Base-by-base conservation (phyloP, 2,329 filamentous ascomycete genomes). In the Xylariales sp. region DNA sequence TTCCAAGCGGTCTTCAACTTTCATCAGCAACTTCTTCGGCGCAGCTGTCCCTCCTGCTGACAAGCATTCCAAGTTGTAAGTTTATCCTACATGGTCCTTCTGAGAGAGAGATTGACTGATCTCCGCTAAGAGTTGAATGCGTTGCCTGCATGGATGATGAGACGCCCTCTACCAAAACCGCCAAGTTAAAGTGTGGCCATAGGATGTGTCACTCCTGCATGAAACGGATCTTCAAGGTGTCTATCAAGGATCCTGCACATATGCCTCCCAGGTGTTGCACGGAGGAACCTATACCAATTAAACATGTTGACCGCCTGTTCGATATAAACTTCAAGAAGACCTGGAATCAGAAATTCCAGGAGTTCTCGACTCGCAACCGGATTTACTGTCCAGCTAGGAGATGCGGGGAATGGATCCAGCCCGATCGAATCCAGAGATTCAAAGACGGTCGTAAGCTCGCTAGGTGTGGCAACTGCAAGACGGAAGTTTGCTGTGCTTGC, bases 191-290 rank as follows among this genome's bases (percentile, higher is more conserved):
- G 50, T 95, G 89, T 58, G 80, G 80, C 3, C 88, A 95, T 61
- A 78, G 80, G 47, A 89, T 91, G 84, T 95, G 89, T 62, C 73
- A 85, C 49, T 60, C 73, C 6, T 95, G 89, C 60, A 69, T 95
- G 29, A 84, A 80, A 60, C 78, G 80, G 37, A 74, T 80, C 43
- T 95, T 94, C 63, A 79, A 74, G 40, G 72, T 88, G 46, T 93
- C 88, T 9, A 71, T 90, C 47, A 82, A 74, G 31, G 86, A 94
- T 57, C 81, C 86, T 1, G 76, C 81, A 46, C 82, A 88, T 51
- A 94, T 95, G 87, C 88, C 89, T 14, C 89, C 89, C 0, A 78
- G 74, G 57, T 95, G 88, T 63, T 95, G 88, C 62, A 84, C 78
- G 3, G 55, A 74, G 15, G 78, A 88, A 10, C 76, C 79, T 51